Evolutionary conservation across 345 rosid species (phyloP).

Genomic region (Punica granatum): DNA sequence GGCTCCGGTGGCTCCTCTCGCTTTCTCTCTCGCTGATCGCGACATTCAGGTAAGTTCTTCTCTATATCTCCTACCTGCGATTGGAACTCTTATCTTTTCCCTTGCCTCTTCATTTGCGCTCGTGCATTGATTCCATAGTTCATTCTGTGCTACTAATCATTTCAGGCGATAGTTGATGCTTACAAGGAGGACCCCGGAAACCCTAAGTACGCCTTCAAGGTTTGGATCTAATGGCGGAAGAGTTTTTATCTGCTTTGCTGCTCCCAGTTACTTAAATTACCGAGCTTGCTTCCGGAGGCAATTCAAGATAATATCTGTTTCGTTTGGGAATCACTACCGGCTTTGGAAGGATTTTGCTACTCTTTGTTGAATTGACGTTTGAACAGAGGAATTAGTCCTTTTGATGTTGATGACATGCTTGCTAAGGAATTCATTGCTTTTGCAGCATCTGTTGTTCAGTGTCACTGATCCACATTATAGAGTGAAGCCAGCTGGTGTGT

Average conservation of each 20-base stretch:
- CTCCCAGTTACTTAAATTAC: not conserved
- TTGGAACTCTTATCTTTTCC: not conserved
- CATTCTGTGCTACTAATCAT: not conserved
- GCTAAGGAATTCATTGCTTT: conserved; percentile 10
- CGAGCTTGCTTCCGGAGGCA: not conserved
- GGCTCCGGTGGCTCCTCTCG: conserved; percentile 92
- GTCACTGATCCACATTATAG: conserved; percentile 72
- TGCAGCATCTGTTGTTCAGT: conserved; percentile 87
- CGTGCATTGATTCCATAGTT: not conserved
- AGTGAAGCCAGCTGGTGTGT: conserved; percentile 80
- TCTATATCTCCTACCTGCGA: not conserved
- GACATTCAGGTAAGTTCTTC: conserved; percentile 56
- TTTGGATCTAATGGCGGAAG: conserved; percentile 20
- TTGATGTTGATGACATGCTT: conserved; percentile 38
- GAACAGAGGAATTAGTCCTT: conserved; percentile 27
- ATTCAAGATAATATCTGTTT: not conserved
- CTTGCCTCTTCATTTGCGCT: not conserved
- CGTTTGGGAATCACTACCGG: not conserved
- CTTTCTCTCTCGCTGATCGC: conserved; percentile 88
- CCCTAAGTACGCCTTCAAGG: conserved; percentile 88
- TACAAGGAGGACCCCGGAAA: conserved; percentile 88
- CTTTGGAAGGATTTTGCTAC: not conserved
- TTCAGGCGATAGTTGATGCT: conserved; percentile 85
- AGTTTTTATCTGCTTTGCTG: not conserved
- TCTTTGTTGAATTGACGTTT: not conserved